phyloP scores from a whole-genome alignment of 208 protist species.

The Plasmodiophora brassicae region DNA sequence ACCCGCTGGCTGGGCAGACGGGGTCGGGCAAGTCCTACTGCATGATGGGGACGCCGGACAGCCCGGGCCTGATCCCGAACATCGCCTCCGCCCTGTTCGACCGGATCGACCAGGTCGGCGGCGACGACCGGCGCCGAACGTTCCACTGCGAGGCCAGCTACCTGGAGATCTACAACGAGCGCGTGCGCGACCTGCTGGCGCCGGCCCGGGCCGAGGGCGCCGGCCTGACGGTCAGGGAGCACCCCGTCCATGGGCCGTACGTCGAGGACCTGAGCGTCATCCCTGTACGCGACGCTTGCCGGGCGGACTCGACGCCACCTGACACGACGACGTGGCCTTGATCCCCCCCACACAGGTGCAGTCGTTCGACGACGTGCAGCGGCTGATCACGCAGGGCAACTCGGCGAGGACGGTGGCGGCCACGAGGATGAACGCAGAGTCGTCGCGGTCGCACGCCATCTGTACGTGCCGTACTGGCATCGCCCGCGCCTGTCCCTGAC shows the following conservation, averaged over 20 bases:
- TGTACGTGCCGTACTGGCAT: constrained; percentile 31
- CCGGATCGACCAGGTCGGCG: neutral
- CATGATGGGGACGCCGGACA: constrained; percentile 25
- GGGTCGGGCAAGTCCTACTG: constrained; percentile 46
- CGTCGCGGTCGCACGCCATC: constrained; percentile 47
- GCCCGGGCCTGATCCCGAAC: constrained; percentile 32
- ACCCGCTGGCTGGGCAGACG: neutral
- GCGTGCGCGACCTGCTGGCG: constrained; percentile 22
- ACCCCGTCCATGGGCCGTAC: constrained; percentile 18
- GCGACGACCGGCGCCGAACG: neutral
- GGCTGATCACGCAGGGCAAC: constrained; percentile 24
- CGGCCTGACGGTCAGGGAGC: neutral
- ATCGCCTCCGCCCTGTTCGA: neutral
- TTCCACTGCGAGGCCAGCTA: constrained; percentile 20
- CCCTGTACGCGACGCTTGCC: neutral
- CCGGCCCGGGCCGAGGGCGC: neutral
- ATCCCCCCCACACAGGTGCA: constrained; percentile 33
- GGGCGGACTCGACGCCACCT: too few species aligned
- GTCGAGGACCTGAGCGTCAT: constrained; percentile 24
- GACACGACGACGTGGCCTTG: too few species aligned
- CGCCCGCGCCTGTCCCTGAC: neutral
- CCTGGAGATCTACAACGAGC: constrained; percentile 40
- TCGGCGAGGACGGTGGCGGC: constrained; percentile 35
- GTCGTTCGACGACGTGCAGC: constrained; percentile 7
- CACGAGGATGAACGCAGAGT: constrained; percentile 51